Conservation (phyloP, 2,329 filamentous ascomycete species). For the Aplosporella prunicola region DNA sequence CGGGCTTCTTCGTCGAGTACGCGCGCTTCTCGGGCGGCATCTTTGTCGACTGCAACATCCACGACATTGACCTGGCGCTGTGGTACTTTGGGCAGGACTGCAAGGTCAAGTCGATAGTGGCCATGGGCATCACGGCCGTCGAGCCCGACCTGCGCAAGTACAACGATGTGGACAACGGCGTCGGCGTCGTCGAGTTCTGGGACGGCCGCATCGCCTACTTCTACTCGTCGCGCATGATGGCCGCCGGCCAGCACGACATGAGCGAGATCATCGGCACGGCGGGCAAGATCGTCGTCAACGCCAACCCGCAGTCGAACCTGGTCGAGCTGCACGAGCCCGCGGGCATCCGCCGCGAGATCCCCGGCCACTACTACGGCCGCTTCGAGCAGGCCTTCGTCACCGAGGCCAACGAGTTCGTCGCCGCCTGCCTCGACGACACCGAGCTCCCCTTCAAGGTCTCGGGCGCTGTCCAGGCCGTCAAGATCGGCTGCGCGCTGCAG, state of each 20-base stretch:
- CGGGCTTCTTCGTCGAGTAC: slow-evolving; percentile 60
- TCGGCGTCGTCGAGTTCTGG: slow-evolving; percentile 57
- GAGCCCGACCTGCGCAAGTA: slow-evolving; percentile 48
- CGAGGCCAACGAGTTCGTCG: slow-evolving; percentile 55
- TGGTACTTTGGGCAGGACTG: slow-evolving; percentile 53
- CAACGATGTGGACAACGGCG: slow-evolving; percentile 53
- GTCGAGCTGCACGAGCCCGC: slow-evolving; percentile 46
- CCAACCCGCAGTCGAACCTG: slow-evolving; percentile 45
- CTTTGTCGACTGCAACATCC: slow-evolving; percentile 62
- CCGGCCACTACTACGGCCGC: slow-evolving; percentile 51
- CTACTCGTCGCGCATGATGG: slow-evolving; percentile 57
- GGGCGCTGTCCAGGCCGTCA: slow-evolving; percentile 50
- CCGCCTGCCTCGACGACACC: slow-evolving; percentile 46
- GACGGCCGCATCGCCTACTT: slow-evolving; percentile 55
- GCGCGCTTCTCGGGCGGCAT: slow-evolving; percentile 57
- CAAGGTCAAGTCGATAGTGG: slow-evolving; percentile 46
- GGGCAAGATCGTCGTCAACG: slow-evolving; percentile 54
- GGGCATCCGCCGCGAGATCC: slow-evolving; percentile 51
- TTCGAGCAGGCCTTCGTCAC: slow-evolving; percentile 55
- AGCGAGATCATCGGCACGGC: slow-evolving; percentile 59
- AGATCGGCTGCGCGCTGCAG: slow-evolving; percentile 47
- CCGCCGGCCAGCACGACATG: slow-evolving; percentile 56
- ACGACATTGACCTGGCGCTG: slow-evolving; percentile 58
- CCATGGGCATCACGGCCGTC: slow-evolving; percentile 50
- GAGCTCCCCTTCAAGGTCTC: slow-evolving; percentile 47